phyloP scores from a whole-genome alignment of 1,284 basidiomycete species.

The Boletus semigastroideus region DNA sequence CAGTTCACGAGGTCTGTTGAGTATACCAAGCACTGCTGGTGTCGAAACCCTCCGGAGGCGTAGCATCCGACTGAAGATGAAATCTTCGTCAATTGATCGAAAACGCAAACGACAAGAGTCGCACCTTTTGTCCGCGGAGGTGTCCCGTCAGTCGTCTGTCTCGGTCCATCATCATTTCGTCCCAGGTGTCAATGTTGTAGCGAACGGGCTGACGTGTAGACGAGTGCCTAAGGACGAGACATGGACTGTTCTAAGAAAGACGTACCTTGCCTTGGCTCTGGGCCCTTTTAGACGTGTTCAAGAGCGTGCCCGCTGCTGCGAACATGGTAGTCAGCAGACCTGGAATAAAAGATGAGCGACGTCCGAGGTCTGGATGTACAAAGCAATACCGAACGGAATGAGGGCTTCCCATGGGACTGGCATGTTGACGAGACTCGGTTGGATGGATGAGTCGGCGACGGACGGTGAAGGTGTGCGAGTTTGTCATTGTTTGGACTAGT shows the following conservation, averaged over 20 bases:
- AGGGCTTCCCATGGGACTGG: conserved; percentile 94
- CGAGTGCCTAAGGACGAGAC: background rate
- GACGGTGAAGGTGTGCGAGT: conserved; percentile 8
- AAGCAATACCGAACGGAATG: conserved; percentile 79
- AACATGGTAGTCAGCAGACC: conserved; percentile 88
- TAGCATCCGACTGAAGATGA: conserved; percentile 61
- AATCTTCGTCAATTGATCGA: background rate
- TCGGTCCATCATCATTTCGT: conserved; percentile 92
- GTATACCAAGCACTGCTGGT: conserved; percentile 81
- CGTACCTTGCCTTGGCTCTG: conserved; percentile 90
- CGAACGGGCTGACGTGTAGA: conserved; percentile 63
- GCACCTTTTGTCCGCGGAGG: conserved; percentile 78
- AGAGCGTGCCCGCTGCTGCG: conserved; percentile 81
- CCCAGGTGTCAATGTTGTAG: conserved; percentile 86
- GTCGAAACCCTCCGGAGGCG: conserved; percentile 72
- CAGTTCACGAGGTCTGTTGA: conserved; percentile 40
- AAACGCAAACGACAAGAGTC: conserved; percentile 29
- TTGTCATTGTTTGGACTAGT: conserved; percentile 19
- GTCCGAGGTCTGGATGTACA: rapidly evolving
- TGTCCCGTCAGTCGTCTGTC: conserved; percentile 90
- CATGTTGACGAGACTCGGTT: conserved; percentile 47
- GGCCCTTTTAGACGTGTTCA: conserved; percentile 72
- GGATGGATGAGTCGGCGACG: background rate
- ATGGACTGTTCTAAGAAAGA: background rate
- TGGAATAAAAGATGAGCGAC: conserved; percentile 33